Base-by-base conservation (phyloP, 305 asterid species). In the Fraxinus nigra region DNA sequence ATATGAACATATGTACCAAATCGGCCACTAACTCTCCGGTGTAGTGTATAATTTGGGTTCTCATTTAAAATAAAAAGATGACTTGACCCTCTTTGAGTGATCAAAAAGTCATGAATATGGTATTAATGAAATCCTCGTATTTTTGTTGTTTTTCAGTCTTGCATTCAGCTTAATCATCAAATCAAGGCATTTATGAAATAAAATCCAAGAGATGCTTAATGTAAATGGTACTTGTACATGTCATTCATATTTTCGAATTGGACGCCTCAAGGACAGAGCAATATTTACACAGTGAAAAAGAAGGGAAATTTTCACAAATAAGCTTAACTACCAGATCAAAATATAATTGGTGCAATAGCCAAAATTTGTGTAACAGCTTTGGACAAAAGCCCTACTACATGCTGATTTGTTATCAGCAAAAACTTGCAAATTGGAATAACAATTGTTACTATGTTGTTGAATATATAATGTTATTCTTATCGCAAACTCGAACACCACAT, bases 331-430 rank as follows among this genome's bases (percentile, higher is more conserved):
- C 40, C 7, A 75, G 13, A 74, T 85, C 74, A 16, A 32, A 24
- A 51, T 13, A 72, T 48, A 56, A 22, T 28, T 75, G 65, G 79
- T 51, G 63, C 81, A 82, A 56, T 13, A 28, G 76, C 70, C 72
- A 18, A 74, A 1, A 28, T 22, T 35, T 76, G 35, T 38, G n/a
- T 11, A 51, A 51, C 61, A 54, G 65, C 3, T 6, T 37, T 10
- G 26, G 75, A 74, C 80, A 26, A 51, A 54, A 77, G 16, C 74
- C 78, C 75, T 37, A 79, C 83, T 72, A 82, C 76, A 59, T 6
- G 72, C 30, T 56, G 84, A 76, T 74, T 43, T 79, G 70, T 82
- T 79, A 81, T 75, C 2, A 24, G 83, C 79, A 82, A 75, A 79
- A 32, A 82, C 86, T 76, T 87, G 82, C 84, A 82, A 26, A 40